A percentile compares a stretch with the other conserved stretches of the same genome.
Evolutionary conservation across 1,284 basidiomycete genomes (phyloP).

Genomic region (Cystobasidium pallidum): DNA sequence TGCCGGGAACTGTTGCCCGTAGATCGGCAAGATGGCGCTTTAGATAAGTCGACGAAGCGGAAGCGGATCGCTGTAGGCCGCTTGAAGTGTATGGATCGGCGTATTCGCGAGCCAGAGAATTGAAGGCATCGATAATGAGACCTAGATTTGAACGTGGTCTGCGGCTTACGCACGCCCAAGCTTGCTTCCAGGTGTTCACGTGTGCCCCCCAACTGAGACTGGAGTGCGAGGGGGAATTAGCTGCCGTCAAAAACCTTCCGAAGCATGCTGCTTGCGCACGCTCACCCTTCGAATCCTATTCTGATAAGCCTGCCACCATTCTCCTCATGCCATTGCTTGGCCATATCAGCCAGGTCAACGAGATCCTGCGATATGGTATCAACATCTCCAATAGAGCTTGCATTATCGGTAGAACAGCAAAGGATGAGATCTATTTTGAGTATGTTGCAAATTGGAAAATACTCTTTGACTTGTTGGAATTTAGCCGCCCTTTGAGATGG

Average conservation of each 20-base stretch:
- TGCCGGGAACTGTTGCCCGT: conserved; percentile 36
- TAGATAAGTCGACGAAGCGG: conserved; percentile 22
- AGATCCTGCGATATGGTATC: conserved; percentile 53
- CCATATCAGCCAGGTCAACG: conserved; percentile 50
- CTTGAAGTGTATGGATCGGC: conserved; percentile 51
- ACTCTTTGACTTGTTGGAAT: conserved; percentile 48
- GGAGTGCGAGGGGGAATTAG: conserved; percentile 47
- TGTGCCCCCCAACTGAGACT: conserved; percentile 44
- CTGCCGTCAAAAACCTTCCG: too few relatives aligned
- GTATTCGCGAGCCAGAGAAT: conserved; percentile 56
- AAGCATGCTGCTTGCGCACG: too few relatives aligned
- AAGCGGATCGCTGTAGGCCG: conserved; percentile 25
- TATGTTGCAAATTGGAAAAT: conserved; percentile 48
- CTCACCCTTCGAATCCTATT: conserved; percentile 49
- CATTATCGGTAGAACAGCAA: conserved; percentile 48
- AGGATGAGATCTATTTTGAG: conserved; percentile 50
- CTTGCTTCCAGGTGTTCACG: conserved; percentile 54
- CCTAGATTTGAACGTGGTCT: conserved; percentile 56
- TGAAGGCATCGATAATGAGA: conserved; percentile 58
- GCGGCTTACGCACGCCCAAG: conserved; percentile 54
- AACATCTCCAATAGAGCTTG: conserved; percentile 51
- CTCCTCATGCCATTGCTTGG: conserved; percentile 45
- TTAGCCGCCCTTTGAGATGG: conserved; percentile 41
- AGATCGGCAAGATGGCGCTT: conserved; percentile 23
- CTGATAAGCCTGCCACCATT: conserved; percentile 44